Evolutionary conservation across 768 basidiomycete species (phyloP), one percentile per base, ranked within the genome.

Genomic region (Mycena capillaripes): DNA sequence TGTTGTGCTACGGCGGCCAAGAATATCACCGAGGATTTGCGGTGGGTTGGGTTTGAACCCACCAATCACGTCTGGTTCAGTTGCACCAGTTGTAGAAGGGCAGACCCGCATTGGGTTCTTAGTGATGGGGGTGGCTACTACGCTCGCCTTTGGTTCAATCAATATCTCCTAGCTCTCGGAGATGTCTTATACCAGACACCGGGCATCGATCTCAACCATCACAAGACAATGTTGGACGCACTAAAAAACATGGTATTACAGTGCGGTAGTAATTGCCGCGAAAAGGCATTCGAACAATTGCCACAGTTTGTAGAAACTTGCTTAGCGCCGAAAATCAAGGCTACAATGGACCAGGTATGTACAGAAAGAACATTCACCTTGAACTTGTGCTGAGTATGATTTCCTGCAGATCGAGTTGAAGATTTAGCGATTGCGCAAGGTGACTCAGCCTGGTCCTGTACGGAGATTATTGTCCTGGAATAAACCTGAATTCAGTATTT

Each of bases 281-380:
- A 32, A 10, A 65, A 53, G 34, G 63, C 27, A 25, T 55, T 40
- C 36, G n/a, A 65, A 21, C 63, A 65, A 27, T 36, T 65, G 36
- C 48, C 44, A 21, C 17, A 9, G 19, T 62, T 62, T 19, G 30
- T 50, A 34, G 48, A 44, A 17, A 48, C 27, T 23, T 4, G 7
- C 8, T 50, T 62, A 46, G 25, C 44, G 29, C 4, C 11, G 46
- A 48, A n/a, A 23, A 34, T 62, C 25, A 34, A 62, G n/a, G 42
- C 21, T 19, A 34, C 19, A 19, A 23, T 60, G 40, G 59, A 60
- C 27, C 27, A 60, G 42, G 59, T 42, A 29, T 11, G 59, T 25
- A 42, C 42, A n/a, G n/a, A n/a, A 38, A 4, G 38, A 38, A 11
- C 38, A 8, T 10, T 38, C 38, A 1, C 38, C 2, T 38, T 10